Base-by-base conservation (phyloP, 768 basidiomycete species). In the Phylloporus scabripes region DNA sequence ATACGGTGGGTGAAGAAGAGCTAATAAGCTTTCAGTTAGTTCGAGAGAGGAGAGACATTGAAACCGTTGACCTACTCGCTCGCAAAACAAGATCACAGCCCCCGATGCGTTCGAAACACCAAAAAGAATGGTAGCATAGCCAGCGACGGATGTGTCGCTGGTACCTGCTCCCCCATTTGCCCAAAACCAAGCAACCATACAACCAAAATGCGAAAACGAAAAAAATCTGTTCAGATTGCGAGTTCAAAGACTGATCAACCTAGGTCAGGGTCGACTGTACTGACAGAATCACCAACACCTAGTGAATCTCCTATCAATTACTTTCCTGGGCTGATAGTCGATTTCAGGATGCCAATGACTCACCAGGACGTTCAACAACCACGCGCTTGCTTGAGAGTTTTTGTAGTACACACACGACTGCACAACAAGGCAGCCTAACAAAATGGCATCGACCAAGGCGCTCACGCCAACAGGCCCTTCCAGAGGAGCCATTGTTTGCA, bases 321-420 rank as follows among this genome's bases (percentile, higher is more conserved):
- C 45, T 45, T 23, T 17, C 26, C 15, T 28, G 4, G 17, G 29
- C 12, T 10, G 11, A 42, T 42, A 4, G 10, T 17, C 23, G 6
- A 14, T 23, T 32, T 9, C 4, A 36, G 23, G 26, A 50, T 1
- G 20, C 14, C 4, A 17, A 39, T 20, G 24, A 54, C 62, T 58
- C 26, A 63, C 62, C 54, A 60, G 21, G 36, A 43, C 0, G 20
- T 45, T 61, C 21, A 51, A 32, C 11, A 38, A 34, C 56, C 58
- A 60, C 17, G 26, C 5, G 18, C 58, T 51, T 3, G 48, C 36
- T 41, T 44, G 48, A 41, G 53, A 40, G 34, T 56, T 63, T 14
- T 51, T 56, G 61, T 50, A 63, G 48, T 63, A 65, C 40, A 63
- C 42, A 49, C 52, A 60, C 6, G 56, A 58, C 46, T 63, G 62